Conservation (phyloP, 805 yeast genomes). For the Cyberlindnera lachancei region DNA sequence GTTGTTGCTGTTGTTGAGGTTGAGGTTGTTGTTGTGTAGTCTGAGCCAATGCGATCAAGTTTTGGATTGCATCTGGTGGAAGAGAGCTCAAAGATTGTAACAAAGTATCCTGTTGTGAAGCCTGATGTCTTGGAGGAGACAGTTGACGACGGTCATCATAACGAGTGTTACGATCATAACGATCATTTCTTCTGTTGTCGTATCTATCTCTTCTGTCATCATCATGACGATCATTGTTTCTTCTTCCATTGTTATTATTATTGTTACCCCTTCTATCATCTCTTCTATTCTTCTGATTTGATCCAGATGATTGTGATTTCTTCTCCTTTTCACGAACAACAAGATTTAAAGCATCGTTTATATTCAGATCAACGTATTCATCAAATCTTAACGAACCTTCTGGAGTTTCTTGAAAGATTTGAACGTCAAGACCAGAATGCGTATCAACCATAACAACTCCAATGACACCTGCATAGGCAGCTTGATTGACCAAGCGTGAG, state of each 20-base stretch:
- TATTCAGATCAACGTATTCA: slow-evolving; percentile 67
- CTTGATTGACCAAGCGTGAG: slow-evolving; percentile 53
- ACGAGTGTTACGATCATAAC: not conserved
- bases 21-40: slow-evolving; percentile 7
- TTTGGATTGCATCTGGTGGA: slow-evolving; percentile 6
- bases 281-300: not conserved
- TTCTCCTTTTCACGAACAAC: slow-evolving; percentile 34
- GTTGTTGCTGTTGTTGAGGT: not conserved
- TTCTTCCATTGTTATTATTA: not conserved
- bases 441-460: slow-evolving; percentile 63
- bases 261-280: not conserved
- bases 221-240: not conserved
- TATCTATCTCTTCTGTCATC: slow-evolving; percentile 2
- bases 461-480: slow-evolving; percentile 72
- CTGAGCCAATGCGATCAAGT: slow-evolving; percentile 6
- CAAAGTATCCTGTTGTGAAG: slow-evolving; percentile 2
- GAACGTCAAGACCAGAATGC: slow-evolving; percentile 53
- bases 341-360: slow-evolving; percentile 58
- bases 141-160: not conserved
- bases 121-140: slow-evolving; percentile 2
- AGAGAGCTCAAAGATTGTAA: slow-evolving; percentile 2
- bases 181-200: not conserved
- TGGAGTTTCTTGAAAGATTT: slow-evolving; percentile 58
- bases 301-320: slow-evolving; percentile 7
- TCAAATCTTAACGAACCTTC: slow-evolving; percentile 77